Percentiles rank a stretch among this genome's conserved stretches.
Conservation (phyloP, 2,329 filamentous ascomycete genomes). For the Stemphylium lycopersici region DNA sequence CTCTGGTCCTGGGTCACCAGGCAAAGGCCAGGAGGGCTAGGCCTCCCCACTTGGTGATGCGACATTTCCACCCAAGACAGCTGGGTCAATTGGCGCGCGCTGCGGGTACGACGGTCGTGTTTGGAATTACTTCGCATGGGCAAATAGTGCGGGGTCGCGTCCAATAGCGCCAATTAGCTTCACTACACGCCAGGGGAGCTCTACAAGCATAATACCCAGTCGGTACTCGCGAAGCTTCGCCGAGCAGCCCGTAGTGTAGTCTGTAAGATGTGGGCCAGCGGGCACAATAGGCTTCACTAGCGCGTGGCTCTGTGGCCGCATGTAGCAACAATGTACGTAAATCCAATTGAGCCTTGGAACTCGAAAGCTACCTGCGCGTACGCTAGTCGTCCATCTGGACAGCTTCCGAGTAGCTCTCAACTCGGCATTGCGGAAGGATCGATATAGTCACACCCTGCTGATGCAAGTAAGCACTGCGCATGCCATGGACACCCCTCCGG, state of each 20-base stretch:
- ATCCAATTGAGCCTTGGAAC: conserved; percentile 14
- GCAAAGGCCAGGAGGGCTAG: conserved; percentile 22
- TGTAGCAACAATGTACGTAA: conserved; percentile 27
- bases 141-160: conserved; percentile 44
- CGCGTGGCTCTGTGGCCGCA: conserved; percentile 19
- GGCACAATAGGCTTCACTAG: conserved; percentile 7
- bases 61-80: conserved; percentile 22
- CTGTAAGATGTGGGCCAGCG: conserved; percentile 14
- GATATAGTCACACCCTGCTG: neutral
- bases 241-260: conserved; percentile 22
- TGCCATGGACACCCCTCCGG: neutral
- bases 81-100: conserved; percentile 22
- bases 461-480: neutral
- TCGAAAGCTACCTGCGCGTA: conserved; percentile 15
- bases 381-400: conserved; percentile 20
- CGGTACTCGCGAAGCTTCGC: conserved; percentile 16
- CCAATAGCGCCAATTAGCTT: conserved; percentile 39
- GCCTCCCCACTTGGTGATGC: conserved; percentile 45
- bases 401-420: conserved; percentile 21
- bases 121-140: conserved; percentile 41
- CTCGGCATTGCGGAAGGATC: conserved; percentile 14
- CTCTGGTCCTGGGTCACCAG: conserved; percentile 30
- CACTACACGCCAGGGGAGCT: conserved; percentile 28
- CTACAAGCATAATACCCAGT: conserved; percentile 23
- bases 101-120: conserved; percentile 39